Percentiles rank a stretch among this genome's conserved stretches.
phyloP scores from a whole-genome alignment of 2,329 filamentous ascomycete species.

The Fusarium begoniae region DNA sequence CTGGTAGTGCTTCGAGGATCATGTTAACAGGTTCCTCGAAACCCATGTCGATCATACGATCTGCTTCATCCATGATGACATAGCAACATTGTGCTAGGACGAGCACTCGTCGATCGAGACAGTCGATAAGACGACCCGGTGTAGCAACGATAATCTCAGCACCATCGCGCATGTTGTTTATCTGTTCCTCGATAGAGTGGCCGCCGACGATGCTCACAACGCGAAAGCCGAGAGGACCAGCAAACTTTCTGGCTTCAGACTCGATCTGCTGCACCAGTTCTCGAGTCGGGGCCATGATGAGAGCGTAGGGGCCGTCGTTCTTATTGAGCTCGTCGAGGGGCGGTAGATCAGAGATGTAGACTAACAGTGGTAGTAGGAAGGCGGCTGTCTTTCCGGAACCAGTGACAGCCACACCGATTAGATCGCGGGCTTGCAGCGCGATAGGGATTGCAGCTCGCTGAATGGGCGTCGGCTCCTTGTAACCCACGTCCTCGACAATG shows the following conservation, averaged over 20 bases:
- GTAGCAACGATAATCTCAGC: conserved; percentile 99
- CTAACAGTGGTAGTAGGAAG: conserved; percentile 89
- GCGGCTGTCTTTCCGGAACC: conserved; percentile 98
- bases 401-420: conserved; percentile 98
- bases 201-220: conserved; percentile 98
- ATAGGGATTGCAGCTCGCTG: conserved; percentile 96
- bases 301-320: conserved; percentile 96
- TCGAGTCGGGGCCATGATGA: conserved; percentile 94
- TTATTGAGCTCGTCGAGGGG: conserved; percentile 85
- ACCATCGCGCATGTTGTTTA: conserved; percentile 87
- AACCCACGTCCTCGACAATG: conserved; percentile 85
- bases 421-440: conserved; percentile 87
- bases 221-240: conserved; percentile 87
- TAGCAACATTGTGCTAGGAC: conserved; percentile 98
- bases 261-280: conserved; percentile 98
- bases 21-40: conserved; percentile 98
- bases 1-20: conserved; percentile 92
- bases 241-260: conserved; percentile 91
- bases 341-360: conserved; percentile 93
- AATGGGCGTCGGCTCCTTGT: conserved; percentile 89
- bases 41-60: conserved; percentile 98
- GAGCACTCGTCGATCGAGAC: conserved; percentile 90
- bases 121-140: conserved; percentile 94
- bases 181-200: conserved; percentile 93
- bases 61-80: conserved; percentile 99